Percentiles rank a stretch among this genome's conserved stretches.
Evolutionary conservation across 2,329 filamentous ascomycete species (phyloP).

Genomic region (Balansia obtecta): DNA sequence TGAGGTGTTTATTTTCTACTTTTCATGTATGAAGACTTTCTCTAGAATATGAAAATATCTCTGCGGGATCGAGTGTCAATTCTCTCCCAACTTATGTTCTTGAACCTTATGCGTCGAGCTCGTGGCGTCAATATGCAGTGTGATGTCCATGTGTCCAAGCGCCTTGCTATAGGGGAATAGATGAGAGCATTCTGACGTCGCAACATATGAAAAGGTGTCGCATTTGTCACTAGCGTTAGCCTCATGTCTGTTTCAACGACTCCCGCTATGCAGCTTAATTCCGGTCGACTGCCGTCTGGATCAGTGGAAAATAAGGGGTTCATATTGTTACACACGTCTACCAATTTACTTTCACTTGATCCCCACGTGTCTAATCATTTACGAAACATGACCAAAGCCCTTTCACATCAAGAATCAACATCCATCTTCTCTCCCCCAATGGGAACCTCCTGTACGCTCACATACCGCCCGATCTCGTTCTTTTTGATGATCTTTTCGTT

Average conservation of each 20-base stretch:
- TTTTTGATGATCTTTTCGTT: slow-evolving; percentile 94
- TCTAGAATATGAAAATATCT: neutral
- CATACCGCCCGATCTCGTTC: slow-evolving; percentile 87
- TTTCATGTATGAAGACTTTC: neutral
- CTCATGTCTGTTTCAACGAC: neutral
- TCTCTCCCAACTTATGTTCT: neutral
- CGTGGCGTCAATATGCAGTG: neutral
- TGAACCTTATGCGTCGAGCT: neutral
- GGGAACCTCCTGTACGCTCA: slow-evolving; percentile 78
- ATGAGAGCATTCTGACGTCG: too few species aligned
- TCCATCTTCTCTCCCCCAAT: slow-evolving; percentile 60
- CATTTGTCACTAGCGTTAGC: too few species aligned
- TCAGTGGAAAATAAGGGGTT: neutral
- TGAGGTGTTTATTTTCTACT: neutral
- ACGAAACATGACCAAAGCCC: neutral
- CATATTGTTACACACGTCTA: slow-evolving; percentile 5
- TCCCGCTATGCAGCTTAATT: neutral
- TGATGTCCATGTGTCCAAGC: too few species aligned
- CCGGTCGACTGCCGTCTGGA: neutral
- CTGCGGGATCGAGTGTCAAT: neutral
- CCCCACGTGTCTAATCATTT: neutral
- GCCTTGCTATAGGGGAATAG: too few species aligned
- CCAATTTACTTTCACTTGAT: neutral
- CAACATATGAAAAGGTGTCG: too few species aligned
- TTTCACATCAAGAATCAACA: slow-evolving; percentile 38